Percentiles rank a stretch among this genome's conserved stretches.
Conservation (phyloP, 106 monocot genomes). For the Platanthera guangdongensis region DNA sequence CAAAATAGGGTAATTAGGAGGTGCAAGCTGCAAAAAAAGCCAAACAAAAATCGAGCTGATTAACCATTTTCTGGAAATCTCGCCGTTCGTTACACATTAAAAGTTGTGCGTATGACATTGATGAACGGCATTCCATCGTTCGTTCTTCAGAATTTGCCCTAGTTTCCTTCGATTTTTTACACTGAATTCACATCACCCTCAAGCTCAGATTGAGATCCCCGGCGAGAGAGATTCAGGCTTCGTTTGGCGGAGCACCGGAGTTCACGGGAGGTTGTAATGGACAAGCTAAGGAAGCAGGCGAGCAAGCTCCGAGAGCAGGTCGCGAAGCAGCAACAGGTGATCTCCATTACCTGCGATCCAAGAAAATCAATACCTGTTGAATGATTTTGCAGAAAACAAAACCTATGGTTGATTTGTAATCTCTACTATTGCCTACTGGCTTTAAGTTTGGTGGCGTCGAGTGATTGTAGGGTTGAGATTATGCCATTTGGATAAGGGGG, state of each 20-base stretch:
- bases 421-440: not conserved
- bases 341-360: not conserved
- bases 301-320: conserved; percentile 63
- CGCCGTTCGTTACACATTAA: no score
- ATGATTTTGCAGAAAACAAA: not conserved
- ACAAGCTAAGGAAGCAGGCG: conserved; percentile 57
- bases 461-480: not conserved
- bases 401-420: not conserved
- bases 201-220: no score
- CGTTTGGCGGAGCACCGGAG: not conserved
- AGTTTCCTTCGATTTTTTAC: no score
- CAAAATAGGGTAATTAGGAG: no score
- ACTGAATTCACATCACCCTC: no score
- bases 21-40: no score
- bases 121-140: no score
- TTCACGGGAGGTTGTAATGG: conserved; percentile 24
- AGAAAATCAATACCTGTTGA: not conserved
- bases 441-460: not conserved
- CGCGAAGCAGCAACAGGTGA: conserved; percentile 67
- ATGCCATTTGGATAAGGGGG: not conserved
- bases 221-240: not conserved
- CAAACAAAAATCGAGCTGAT: no score
- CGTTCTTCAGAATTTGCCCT: no score
- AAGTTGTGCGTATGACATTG: no score
- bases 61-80: no score